Base-by-base conservation (phyloP, 345 rosid species). In the Sapria himalayana region DNA sequence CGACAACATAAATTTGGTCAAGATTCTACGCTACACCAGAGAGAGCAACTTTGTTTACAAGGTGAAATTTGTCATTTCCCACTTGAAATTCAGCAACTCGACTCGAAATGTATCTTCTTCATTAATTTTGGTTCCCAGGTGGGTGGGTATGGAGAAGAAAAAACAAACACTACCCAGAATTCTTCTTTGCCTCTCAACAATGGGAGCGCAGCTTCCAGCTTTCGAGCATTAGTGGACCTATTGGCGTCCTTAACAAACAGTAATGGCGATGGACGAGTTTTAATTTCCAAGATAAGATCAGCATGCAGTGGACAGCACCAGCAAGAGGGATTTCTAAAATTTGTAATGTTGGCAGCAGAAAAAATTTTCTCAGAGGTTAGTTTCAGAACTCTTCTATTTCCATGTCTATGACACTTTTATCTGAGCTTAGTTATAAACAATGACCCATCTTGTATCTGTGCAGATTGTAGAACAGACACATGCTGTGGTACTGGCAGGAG, bases 321-420 rank as follows among this genome's bases (percentile, higher is more conserved):
- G 48, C 64, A 57, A 43, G 89, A 56, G 42, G 81, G 81, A 48
- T 70, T 41, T 59, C 43, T 86, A 19, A 81, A 86, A 65, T 86
- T 73, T 63, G 80, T 81, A 32, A 86, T 78, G 97, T 78, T 81
- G 44, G 72, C 92, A 3, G 97, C 89, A 37, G 74, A 78, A 29
- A 81, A 76, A 61, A 68, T 81, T 42, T 86, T 81, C 38, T 73
- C 85, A 0, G 85, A 86, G 97, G 97, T 85, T 46, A 20, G 67
- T 57, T 35, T 43, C 37, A 9, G 29, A 31, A 41, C 43, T 45
- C 3, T 34, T 21, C 36, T 42, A 15, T 25, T 50, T 40, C 4
- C 22, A 19, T 33, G 16, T 22, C 14, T 14, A 34, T 25, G 19
- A 50, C 12, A 8, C 20, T 16, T 44, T 20, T 43, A 17, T 18